phyloP scores from a whole-genome alignment of 805 yeast genomes.

The Candida rishiriensis region DNA sequence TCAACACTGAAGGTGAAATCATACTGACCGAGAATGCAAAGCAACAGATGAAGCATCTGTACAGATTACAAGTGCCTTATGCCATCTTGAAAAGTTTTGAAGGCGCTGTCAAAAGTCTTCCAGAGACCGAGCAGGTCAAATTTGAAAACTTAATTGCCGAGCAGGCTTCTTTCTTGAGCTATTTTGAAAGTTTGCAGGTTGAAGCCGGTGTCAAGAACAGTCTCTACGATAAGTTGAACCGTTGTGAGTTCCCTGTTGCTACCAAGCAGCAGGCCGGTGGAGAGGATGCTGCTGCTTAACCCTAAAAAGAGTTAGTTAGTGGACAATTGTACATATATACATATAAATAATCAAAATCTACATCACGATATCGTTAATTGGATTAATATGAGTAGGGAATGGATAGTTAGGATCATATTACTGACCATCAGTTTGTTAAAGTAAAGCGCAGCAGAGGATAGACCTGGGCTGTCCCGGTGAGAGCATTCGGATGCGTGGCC shows the following conservation, averaged over 20 bases:
- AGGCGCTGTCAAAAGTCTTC: slow-evolving; percentile 8
- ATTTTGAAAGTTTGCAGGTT: slow-evolving; percentile 8
- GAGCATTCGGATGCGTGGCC: too few species aligned
- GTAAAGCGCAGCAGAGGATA: too few species aligned
- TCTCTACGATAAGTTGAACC: slow-evolving; percentile 7
- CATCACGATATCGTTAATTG: too few species aligned
- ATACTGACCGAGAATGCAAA: too few species aligned
- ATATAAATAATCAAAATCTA: too few species aligned
- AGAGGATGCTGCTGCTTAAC: background rate
- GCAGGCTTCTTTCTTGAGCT: slow-evolving; percentile 10
- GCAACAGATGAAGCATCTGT: slow-evolving; percentile 2
- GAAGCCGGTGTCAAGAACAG: slow-evolving; percentile 5
- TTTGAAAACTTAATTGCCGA: slow-evolving; percentile 6
- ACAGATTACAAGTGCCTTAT: slow-evolving; percentile 16
- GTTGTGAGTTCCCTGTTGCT: background rate
- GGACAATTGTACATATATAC: too few species aligned
- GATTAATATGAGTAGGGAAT: too few species aligned
- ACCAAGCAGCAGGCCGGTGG: background rate
- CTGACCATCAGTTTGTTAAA: too few species aligned
- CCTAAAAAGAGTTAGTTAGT: too few species aligned
- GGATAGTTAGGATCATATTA: too few species aligned
- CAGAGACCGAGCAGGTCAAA: slow-evolving; percentile 8
- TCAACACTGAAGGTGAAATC: too few species aligned
- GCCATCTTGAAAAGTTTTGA: slow-evolving; percentile 13
- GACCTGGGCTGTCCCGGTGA: too few species aligned